Base-by-base conservation (phyloP, 805 yeast genomes). In the Pichia phayaonensis region DNA sequence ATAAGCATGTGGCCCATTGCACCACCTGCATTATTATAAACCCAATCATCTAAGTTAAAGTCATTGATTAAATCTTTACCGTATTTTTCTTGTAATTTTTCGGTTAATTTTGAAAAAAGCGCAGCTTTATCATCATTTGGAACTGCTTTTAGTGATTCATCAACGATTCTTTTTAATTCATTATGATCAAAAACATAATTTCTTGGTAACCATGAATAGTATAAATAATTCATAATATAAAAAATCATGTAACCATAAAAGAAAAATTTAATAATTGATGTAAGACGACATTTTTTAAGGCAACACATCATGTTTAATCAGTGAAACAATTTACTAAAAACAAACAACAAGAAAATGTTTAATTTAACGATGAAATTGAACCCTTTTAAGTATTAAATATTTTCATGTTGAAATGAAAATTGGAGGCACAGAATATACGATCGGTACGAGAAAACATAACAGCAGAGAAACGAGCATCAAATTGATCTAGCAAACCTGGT, bases 1-100 rank as follows among this genome's bases (percentile, higher is more conserved):
- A 94, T 88, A 60, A 88, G 78, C 98, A 94, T 92, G 49, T 90
- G 81, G 23, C 95, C 94, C 99, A 94, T 94, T 47, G 99, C 98
- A 59, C 96, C 96, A 49, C 99, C 99, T 4, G 99, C 99, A 61
- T 88, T 89, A 77, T 94, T 94, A 79, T 83, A 92, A 47, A 94
- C 85, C 98, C 98, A 94, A 57, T 90, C 92, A 48, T 86, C 85
- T 46, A 74, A 72, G 64, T 83, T 79, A 57, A 84, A 74, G 56
- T 81, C 81, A 68, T 87, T 87, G 68, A 92, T 78, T 57, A 76
- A 64, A 8, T 80, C 81, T 3, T 53, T 50, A 13, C 96, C 95
- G 65, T 94, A 94, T 44, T 73, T 78, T 3, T 66, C 72, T 54
- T 81, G 73, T 52, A 90, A 65, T 34, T 69, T 73, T 2, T 74